phyloP scores from a whole-genome alignment of 805 yeast genomes.

The Candida peoriensis region DNA sequence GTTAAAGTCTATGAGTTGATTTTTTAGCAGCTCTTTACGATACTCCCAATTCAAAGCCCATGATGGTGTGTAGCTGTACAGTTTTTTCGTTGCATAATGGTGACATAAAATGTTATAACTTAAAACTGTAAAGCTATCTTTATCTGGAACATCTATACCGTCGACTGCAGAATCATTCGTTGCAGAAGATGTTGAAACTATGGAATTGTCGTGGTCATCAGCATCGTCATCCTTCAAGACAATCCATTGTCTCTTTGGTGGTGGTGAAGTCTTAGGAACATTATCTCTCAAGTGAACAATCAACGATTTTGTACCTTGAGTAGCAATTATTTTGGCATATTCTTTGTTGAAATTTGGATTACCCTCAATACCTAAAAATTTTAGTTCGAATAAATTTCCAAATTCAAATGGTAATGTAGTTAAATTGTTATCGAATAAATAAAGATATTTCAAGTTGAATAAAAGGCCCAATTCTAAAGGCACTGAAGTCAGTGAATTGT shows the following conservation, averaged over 20 bases:
- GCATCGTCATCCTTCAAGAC: slow-evolving; percentile 76
- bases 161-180: slow-evolving; percentile 22
- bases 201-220: slow-evolving; percentile 31
- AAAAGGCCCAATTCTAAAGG: slow-evolving; percentile 85
- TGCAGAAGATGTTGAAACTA: no score
- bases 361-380: slow-evolving; percentile 90
- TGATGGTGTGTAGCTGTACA: slow-evolving; percentile 92
- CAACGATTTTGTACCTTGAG: slow-evolving; percentile 80
- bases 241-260: slow-evolving; percentile 80
- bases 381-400: slow-evolving; percentile 78
- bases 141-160: slow-evolving; percentile 24
- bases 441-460: slow-evolving; percentile 72
- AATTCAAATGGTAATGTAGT: slow-evolving; percentile 74
- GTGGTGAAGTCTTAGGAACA: slow-evolving; percentile 61
- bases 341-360: slow-evolving; percentile 66
- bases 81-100: slow-evolving; percentile 85
- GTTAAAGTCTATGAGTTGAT: slow-evolving; percentile 60
- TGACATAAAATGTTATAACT: slow-evolving; percentile 93
- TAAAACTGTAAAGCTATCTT: slow-evolving; percentile 63
- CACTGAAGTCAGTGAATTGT: slow-evolving; percentile 63
- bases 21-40: slow-evolving; percentile 69
- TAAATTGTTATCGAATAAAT: slow-evolving; percentile 83
- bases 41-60: slow-evolving; percentile 97
- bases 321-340: slow-evolving; percentile 62
- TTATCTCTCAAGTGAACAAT: slow-evolving; percentile 78